Percentiles rank a stretch among this genome's conserved stretches.
Evolutionary conservation across 305 asterid species (phyloP).

Genomic region (Ilex paraguariensis): DNA sequence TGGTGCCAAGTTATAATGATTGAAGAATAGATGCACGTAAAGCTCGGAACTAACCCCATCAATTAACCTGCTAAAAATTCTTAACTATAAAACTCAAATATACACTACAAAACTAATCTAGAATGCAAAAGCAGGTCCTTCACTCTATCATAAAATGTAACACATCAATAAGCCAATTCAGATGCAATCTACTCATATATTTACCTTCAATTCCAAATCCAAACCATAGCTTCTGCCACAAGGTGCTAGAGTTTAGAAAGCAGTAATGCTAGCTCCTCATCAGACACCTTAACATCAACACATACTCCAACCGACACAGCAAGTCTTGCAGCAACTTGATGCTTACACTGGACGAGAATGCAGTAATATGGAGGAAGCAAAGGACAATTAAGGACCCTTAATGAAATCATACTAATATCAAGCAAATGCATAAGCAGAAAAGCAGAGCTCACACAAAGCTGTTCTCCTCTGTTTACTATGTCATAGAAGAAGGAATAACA

Average conservation of each 20-base stretch:
- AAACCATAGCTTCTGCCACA: not conserved
- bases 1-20: too few relatives aligned
- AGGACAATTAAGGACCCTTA: not conserved
- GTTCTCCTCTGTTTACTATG: too few relatives aligned
- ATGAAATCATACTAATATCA: too few relatives aligned
- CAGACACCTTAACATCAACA: conserved; percentile 55
- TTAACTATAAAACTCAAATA: too few relatives aligned
- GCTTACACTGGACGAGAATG: conserved; percentile 58
- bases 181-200: not conserved
- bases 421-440: too few relatives aligned
- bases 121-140: not conserved
- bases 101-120: too few relatives aligned
- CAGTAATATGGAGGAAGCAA: not conserved
- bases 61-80: too few relatives aligned
- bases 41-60: too few relatives aligned
- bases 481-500: too few relatives aligned
- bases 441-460: too few relatives aligned
- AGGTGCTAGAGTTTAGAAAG: conserved; percentile 47
- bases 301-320: conserved; percentile 66
- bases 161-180: not conserved
- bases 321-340: conserved; percentile 89
- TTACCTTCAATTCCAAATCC: not conserved
- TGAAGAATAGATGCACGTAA: too few relatives aligned
- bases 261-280: conserved; percentile 67
- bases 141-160: not conserved